Conservation (phyloP, 441 rosid species). For the Brassica balearica region DNA sequence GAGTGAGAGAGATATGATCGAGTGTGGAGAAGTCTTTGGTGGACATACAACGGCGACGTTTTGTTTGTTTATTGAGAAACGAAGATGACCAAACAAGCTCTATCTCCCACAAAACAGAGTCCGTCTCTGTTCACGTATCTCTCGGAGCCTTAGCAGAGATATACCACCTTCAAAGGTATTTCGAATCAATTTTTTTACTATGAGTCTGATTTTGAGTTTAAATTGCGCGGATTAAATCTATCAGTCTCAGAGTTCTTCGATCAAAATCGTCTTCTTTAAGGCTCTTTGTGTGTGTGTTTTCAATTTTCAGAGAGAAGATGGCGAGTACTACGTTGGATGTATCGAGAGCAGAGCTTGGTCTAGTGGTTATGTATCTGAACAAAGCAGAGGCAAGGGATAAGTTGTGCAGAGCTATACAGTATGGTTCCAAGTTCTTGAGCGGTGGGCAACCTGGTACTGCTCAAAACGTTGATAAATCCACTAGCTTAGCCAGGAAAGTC, state of each 20-base stretch:
- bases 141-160: no score
- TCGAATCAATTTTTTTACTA: no score
- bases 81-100: slow-evolving; percentile 63
- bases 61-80: slow-evolving; percentile 45
- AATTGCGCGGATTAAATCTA: no score
- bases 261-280: no score
- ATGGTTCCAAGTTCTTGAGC: slow-evolving; percentile 89
- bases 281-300: slow-evolving; percentile 22
- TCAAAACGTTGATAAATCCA: slow-evolving; percentile 88
- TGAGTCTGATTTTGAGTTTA: no score
- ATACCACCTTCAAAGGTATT: no score
- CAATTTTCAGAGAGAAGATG: slow-evolving; percentile 47
- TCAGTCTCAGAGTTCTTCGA: no score
- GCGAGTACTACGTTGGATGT: slow-evolving; percentile 55
- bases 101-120: slow-evolving; percentile 40
- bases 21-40: no score
- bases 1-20: no score
- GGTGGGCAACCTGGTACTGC: slow-evolving; percentile 87
- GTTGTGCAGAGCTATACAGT: slow-evolving; percentile 77
- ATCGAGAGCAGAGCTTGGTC: slow-evolving; percentile 69
- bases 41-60: not conserved
- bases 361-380: slow-evolving; percentile 63
- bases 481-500: slow-evolving; percentile 93
- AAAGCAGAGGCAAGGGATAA: slow-evolving; percentile 83
- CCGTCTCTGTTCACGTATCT: not conserved